Evolutionary conservation across 2,329 filamentous ascomycete species (phyloP).

Genomic region (Dothidotthia symphoricarpi): DNA sequence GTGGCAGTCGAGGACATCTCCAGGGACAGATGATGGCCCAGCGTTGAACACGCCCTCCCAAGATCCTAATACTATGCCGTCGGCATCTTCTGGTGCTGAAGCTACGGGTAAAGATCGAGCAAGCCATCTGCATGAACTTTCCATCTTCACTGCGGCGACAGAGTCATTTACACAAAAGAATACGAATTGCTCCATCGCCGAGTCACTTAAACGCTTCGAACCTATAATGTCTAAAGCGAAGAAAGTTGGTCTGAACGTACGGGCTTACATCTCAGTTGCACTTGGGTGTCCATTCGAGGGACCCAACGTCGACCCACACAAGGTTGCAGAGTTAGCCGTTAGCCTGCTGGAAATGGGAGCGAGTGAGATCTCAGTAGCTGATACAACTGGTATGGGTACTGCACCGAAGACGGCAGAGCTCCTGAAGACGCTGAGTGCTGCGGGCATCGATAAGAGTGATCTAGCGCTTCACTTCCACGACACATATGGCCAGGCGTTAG

Average conservation of each 20-base stretch:
- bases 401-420: slow-evolving; percentile 66
- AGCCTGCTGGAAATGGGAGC: slow-evolving; percentile 77
- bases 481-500: slow-evolving; percentile 81
- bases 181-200: slow-evolving; percentile 75
- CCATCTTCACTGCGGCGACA: slow-evolving; percentile 79
- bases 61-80: slow-evolving; percentile 46
- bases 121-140: slow-evolving; percentile 56
- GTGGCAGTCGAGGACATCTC: slow-evolving; percentile 50
- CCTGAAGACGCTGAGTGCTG: slow-evolving; percentile 62
- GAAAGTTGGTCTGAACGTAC: slow-evolving; percentile 63
- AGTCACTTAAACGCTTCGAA: slow-evolving; percentile 68
- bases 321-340: slow-evolving; percentile 62
- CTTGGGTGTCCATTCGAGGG: slow-evolving; percentile 76
- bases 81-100: slow-evolving; percentile 35
- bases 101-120: slow-evolving; percentile 28
- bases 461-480: slow-evolving; percentile 87
- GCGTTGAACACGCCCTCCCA: slow-evolving; percentile 45
- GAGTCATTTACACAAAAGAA: slow-evolving; percentile 79
- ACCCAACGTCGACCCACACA: slow-evolving; percentile 58
- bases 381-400: slow-evolving; percentile 89
- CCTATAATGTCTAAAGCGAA: slow-evolving; percentile 70
- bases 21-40: slow-evolving; percentile 38
- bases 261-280: slow-evolving; percentile 72
- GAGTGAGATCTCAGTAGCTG: slow-evolving; percentile 85
- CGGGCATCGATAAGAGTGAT: slow-evolving; percentile 67